Evolutionary conservation across 306 rosid species (phyloP).

Genomic region (Citrullus colocynthis): DNA sequence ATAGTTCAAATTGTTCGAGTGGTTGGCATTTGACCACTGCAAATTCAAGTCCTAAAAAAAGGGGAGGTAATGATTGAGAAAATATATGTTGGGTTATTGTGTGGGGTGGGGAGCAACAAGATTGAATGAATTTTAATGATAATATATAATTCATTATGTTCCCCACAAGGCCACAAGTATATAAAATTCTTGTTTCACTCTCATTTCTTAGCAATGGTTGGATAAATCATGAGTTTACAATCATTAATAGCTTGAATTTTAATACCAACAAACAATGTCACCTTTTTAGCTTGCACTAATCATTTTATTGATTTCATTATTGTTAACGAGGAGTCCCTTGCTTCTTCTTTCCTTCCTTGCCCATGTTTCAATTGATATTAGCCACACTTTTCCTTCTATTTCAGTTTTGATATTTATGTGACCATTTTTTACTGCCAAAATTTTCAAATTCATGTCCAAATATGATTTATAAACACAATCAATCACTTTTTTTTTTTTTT

Average conservation of each 20-base stretch:
- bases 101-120: not conserved
- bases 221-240: not conserved
- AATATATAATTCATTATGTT: not conserved
- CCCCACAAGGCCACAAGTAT: not conserved
- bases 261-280: not conserved
- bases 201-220: not conserved
- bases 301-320: not conserved
- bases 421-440: too few relatives aligned
- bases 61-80: not conserved
- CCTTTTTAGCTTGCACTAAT: not conserved
- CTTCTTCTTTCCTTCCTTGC: too few relatives aligned
- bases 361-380: too few relatives aligned
- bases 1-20: too few relatives aligned
- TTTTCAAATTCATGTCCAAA: too few relatives aligned
- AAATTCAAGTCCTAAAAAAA: too few relatives aligned
- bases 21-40: too few relatives aligned
- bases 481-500: too few relatives aligned
- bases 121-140: not conserved
- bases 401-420: too few relatives aligned
- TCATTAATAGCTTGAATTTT: not conserved
- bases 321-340: too few relatives aligned
- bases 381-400: too few relatives aligned
- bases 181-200: not conserved
- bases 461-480: too few relatives aligned
- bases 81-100: not conserved